phyloP scores from a whole-genome alignment of 2,329 filamentous ascomycete genomes.

The Alternaria arbusti region DNA sequence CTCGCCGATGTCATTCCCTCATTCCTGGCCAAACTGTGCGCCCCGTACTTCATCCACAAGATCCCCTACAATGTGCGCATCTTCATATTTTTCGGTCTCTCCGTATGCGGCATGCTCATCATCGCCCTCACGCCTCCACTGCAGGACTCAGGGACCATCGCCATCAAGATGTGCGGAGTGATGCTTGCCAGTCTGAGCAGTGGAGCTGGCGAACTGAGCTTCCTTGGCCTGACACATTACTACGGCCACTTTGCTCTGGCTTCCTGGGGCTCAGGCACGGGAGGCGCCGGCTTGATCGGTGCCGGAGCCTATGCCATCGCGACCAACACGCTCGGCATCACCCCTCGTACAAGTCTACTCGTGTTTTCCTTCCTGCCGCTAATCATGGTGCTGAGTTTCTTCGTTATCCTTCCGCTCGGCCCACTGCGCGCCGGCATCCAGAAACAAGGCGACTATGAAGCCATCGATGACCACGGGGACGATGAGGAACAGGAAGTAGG shows the following conservation, averaged over 20 bases:
- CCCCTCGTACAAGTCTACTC: slow-evolving; percentile 75
- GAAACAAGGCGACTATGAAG: slow-evolving; percentile 61
- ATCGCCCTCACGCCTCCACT: slow-evolving; percentile 78
- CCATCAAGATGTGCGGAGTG: slow-evolving; percentile 80
- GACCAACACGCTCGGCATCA: slow-evolving; percentile 79
- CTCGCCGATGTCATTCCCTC: slow-evolving; percentile 91
- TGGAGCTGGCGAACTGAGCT: slow-evolving; percentile 88
- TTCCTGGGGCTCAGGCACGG: slow-evolving; percentile 91
- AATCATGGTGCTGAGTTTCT: slow-evolving; percentile 87
- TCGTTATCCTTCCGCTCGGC: slow-evolving; percentile 74
- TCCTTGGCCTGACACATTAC: slow-evolving; percentile 89
- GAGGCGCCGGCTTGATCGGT: slow-evolving; percentile 84
- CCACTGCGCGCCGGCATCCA: slow-evolving; percentile 61
- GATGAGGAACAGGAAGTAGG: slow-evolving; percentile 26
- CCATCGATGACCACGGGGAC: slow-evolving; percentile 51
- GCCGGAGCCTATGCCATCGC: slow-evolving; percentile 86
- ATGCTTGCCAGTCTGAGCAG: slow-evolving; percentile 83
- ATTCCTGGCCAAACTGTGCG: slow-evolving; percentile 84
- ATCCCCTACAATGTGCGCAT: slow-evolving; percentile 82
- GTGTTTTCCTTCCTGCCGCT: slow-evolving; percentile 79
- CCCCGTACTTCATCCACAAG: slow-evolving; percentile 91
- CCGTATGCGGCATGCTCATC: slow-evolving; percentile 85
- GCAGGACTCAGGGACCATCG: slow-evolving; percentile 65
- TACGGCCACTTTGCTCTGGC: slow-evolving; percentile 88
- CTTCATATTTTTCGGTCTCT: slow-evolving; percentile 74